phyloP scores from a whole-genome alignment of 164 flowering plant species.

The Magnolia officinalis region DNA sequence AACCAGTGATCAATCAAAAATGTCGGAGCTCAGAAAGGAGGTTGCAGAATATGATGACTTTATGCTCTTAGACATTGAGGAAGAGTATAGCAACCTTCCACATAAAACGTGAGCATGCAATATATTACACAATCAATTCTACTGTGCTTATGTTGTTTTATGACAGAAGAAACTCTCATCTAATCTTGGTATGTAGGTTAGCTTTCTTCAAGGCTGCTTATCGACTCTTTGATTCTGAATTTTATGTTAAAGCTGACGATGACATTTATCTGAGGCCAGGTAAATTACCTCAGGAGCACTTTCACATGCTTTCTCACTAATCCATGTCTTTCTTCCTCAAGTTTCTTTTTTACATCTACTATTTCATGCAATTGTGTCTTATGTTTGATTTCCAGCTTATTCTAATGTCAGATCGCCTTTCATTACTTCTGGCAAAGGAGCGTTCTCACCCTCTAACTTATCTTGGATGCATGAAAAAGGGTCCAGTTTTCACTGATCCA shows the following conservation, averaged over 20 bases:
- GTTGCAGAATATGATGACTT: slow-evolving; percentile 81
- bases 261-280: slow-evolving; percentile 92
- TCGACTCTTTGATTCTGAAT: slow-evolving; percentile 81
- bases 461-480: slow-evolving; percentile 92
- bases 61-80: slow-evolving; percentile 81
- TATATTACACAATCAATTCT: slow-evolving; percentile 1
- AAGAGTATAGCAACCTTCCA: slow-evolving; percentile 87
- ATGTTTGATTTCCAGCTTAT: slow-evolving; percentile 7
- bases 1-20: slow-evolving; percentile 63
- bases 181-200: slow-evolving; percentile 39
- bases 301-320: neutral
- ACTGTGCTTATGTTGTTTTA: neutral
- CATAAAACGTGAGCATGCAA: slow-evolving; percentile 80
- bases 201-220: slow-evolving; percentile 88
- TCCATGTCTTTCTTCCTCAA: neutral
- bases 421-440: slow-evolving; percentile 80
- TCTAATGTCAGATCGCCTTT: slow-evolving; percentile 66
- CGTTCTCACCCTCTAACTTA: slow-evolving; percentile 73
- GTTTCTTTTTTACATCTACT: neutral
- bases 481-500: slow-evolving; percentile 83
- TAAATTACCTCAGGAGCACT: slow-evolving; percentile 15
- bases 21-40: slow-evolving; percentile 78
- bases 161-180: neutral
- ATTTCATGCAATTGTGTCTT: neutral
- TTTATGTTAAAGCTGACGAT: slow-evolving; percentile 96